Evolutionary conservation across 1,284 basidiomycete species (phyloP).

Genomic region (Moesziomyces antarcticus): DNA sequence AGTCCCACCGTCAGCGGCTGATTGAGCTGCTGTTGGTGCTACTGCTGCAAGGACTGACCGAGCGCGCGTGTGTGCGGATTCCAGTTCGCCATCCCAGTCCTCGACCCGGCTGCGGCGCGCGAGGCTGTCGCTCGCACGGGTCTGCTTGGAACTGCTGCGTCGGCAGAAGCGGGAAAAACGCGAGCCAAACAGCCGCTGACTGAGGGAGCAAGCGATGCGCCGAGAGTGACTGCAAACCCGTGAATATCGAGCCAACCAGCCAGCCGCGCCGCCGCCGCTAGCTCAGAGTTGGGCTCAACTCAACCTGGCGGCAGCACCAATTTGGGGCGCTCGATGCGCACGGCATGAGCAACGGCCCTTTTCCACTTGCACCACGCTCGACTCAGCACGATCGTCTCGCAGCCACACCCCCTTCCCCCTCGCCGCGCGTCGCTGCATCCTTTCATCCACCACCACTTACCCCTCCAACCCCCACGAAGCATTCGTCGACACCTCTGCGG

Average conservation of each 20-base stretch:
- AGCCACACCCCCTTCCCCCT: conserved; percentile 5
- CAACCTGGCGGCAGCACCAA: conserved; percentile 3
- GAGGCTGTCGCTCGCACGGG: neutral
- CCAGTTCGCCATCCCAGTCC: conserved; percentile 11
- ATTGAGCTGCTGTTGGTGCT: too few species aligned
- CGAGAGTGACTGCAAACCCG: neutral
- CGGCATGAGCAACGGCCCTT: conserved; percentile 3
- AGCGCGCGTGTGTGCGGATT: neutral
- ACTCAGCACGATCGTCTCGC: conserved; percentile 15
- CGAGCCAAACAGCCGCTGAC: neutral
- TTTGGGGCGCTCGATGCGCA: conserved; percentile 21
- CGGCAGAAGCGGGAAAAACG: conserved; percentile 1
- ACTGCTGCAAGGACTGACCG: neutral
- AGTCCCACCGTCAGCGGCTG: too few species aligned
- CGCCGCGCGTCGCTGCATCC: conserved; percentile 14
- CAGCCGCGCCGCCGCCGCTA: conserved; percentile 1
- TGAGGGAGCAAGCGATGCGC: neutral
- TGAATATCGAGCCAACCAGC: neutral
- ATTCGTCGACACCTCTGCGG: neutral
- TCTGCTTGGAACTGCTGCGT: too few species aligned
- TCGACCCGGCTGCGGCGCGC: neutral
- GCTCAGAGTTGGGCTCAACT: conserved; percentile 10
- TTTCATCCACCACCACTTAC: neutral
- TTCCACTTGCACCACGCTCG: neutral
- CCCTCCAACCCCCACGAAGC: neutral